Evolutionary conservation across 2,329 filamentous ascomycete genomes (phyloP), one percentile per base, ranked within the genome.

Genomic region (Nigrospora oryzae): DNA sequence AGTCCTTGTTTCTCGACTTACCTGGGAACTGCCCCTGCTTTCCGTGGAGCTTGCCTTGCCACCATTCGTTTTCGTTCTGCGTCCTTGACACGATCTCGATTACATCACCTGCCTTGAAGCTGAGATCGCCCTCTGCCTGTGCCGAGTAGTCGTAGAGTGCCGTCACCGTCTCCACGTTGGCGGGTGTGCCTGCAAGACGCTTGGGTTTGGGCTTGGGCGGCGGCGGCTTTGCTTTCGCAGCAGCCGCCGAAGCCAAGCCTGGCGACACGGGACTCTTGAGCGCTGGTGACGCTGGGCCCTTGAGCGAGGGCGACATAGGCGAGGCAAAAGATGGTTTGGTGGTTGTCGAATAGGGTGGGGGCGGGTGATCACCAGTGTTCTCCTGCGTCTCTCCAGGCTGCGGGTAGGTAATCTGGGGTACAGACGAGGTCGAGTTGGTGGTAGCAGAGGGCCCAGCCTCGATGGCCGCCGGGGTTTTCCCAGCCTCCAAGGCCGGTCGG

Each of bases 31-130:
- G 91, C 23, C 93, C 93, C 59, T 86, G 73, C 66, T 84, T 84
- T 40, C 86, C 89, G 47, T 84, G 74, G 44, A 95, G 61, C 61
- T 81, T 86, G 34, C 93, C 93, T 10, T 76, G 83, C 93, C 93
- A 98, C 93, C 93, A 98, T 65, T 98, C 93, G 55, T 98, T 97
- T 42, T 88, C 83, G 57, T 95, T 96, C 50, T 78, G 74, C n/a
- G 89, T 95, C 53, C 87, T 77, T 48, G 75, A 76, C 3, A 93
- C 63, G 54, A 98, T 90, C 63, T 97, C 90, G 57, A 98, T 97
- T 5, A 85, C 69, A 50, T 98, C 93, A 5, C 91, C 90, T 0
- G 88, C 81, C 15, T 77, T 77, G 68, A 98, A 98, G 57, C 87
- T 95, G 50, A 98, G 70, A 61, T 98, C 93, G 3, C 90, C 90